These are phyloP conservation scores for Mimosa bimucronata DNA, from an alignment of 306 rosid genomes.

Conservation along the genomic window DNA sequence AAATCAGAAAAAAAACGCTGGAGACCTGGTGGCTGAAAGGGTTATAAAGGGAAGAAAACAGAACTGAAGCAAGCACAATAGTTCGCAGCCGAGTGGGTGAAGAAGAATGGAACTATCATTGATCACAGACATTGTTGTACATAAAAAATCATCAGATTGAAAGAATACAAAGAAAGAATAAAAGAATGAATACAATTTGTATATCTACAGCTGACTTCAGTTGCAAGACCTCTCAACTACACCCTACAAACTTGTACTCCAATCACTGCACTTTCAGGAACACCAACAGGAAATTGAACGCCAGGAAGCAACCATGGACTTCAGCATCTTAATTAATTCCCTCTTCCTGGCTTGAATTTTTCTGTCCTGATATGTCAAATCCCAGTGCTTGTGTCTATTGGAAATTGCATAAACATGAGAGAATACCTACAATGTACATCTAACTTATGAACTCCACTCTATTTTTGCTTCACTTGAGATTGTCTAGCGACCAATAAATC, in stretches of 20 bases:
- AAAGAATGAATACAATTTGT: conserved; percentile 31
- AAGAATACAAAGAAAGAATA: conserved; percentile 57
- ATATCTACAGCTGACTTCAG: conserved; percentile 41
- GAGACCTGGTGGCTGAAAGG: too few species aligned
- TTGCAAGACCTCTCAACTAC: conserved; percentile 45
- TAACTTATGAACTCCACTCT: conserved; percentile 21
- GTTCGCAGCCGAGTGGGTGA: neutral
- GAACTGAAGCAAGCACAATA: conserved; percentile 5
- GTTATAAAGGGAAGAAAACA: too few species aligned
- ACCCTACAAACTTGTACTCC: conserved; percentile 23
- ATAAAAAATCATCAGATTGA: conserved; percentile 29
- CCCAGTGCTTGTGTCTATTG: conserved; percentile 33
- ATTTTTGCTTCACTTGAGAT: conserved; percentile 30
- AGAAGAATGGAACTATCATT: conserved; percentile 16
- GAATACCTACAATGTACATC: conserved; percentile 38
- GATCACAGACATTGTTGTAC: conserved; percentile 20
- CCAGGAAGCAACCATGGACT: neutral
- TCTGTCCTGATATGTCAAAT: conserved; percentile 17
- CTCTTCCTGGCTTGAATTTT: conserved; percentile 24
- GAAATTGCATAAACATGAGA: conserved; percentile 32
- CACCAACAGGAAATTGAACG: conserved; percentile 22
- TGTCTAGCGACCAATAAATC: conserved; percentile 57
- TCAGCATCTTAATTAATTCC: neutral
- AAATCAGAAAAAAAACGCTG: too few species aligned
- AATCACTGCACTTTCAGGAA: conserved; percentile 3